Conservation (phyloP, 768 basidiomycete genomes). For the Naganishia antarctica region DNA sequence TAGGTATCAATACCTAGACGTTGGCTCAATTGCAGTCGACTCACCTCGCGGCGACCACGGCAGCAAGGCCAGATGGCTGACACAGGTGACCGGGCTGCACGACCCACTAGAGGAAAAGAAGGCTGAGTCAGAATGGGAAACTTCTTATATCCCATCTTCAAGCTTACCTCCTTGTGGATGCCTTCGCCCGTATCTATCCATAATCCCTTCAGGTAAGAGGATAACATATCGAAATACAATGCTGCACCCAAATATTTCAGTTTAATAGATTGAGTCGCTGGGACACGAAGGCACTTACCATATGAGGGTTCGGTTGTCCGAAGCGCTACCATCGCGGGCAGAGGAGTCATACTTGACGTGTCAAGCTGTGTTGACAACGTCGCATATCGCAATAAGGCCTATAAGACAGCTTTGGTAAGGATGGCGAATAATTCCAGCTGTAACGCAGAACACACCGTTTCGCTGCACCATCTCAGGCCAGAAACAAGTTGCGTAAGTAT, state of each 20-base stretch:
- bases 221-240: slow-evolving; percentile 16
- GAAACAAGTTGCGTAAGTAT: slow-evolving; percentile 11
- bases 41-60: slow-evolving; percentile 5
- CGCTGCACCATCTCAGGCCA: neutral
- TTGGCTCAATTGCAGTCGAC: neutral
- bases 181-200: slow-evolving; percentile 10
- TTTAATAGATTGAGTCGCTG: neutral
- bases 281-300: neutral
- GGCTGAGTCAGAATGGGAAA: too few species aligned
- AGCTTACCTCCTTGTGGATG: slow-evolving; percentile 4
- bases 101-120: neutral
- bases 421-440: too few species aligned
- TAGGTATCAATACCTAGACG: neutral
- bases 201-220: neutral
- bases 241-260: neutral
- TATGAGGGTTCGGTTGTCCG: neutral
- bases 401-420: neutral
- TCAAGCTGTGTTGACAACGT: neutral
- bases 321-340: neutral
- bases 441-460: neutral
- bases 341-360: slow-evolving; percentile 1
- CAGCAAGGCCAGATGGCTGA: neutral
- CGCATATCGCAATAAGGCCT: slow-evolving; percentile 4
- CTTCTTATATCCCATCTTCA: too few species aligned
- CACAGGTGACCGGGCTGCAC: slow-evolving; percentile 11